phyloP scores from a whole-genome alignment of 495 filamentous ascomycete genomes.

The Penicillium macrosclerotiorum region DNA sequence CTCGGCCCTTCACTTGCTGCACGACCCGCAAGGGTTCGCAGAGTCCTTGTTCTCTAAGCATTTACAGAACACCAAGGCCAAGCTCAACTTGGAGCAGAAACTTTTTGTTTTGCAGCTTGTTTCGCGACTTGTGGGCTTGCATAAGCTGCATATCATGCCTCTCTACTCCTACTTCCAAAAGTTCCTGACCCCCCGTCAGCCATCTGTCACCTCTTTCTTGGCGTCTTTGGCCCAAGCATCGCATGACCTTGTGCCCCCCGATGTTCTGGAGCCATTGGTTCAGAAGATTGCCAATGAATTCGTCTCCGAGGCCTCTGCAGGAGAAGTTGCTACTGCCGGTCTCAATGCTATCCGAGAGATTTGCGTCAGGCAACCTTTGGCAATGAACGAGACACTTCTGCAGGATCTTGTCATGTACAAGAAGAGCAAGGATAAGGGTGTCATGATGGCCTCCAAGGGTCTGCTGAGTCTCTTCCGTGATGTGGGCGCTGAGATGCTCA shows the following conservation, averaged over 20 bases:
- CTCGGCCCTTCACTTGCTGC: conserved; percentile 92
- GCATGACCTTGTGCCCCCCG: conserved; percentile 88
- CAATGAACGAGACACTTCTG: conserved; percentile 92
- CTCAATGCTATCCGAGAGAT: conserved; percentile 95
- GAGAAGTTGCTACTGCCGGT: conserved; percentile 88
- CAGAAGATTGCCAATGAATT: conserved; percentile 98
- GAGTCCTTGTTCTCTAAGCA: conserved; percentile 90
- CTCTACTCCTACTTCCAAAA: conserved; percentile 88
- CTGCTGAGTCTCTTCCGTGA: conserved; percentile 88
- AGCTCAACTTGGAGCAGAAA: conserved; percentile 87
- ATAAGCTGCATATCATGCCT: conserved; percentile 81
- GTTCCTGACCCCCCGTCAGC: conserved; percentile 82
- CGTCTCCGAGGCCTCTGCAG: conserved; percentile 88
- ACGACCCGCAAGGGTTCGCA: conserved; percentile 94
- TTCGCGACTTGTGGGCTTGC: conserved; percentile 85
- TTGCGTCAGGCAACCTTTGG: conserved; percentile 85
- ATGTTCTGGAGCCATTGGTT: conserved; percentile 86
- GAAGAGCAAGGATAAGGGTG: conserved; percentile 96
- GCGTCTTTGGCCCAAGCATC: conserved; percentile 89
- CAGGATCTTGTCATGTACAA: conserved; percentile 96
- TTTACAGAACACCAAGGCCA: conserved; percentile 79
- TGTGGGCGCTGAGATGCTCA: conserved; percentile 82
- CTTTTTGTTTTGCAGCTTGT: conserved; percentile 84
- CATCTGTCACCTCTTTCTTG: conserved; percentile 90
- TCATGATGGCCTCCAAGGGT: conserved; percentile 94